Percentiles rank a stretch among this genome's conserved stretches.
Evolutionary conservation across 2,329 filamentous ascomycete species (phyloP).

Genomic region (Madurella fahalii): DNA sequence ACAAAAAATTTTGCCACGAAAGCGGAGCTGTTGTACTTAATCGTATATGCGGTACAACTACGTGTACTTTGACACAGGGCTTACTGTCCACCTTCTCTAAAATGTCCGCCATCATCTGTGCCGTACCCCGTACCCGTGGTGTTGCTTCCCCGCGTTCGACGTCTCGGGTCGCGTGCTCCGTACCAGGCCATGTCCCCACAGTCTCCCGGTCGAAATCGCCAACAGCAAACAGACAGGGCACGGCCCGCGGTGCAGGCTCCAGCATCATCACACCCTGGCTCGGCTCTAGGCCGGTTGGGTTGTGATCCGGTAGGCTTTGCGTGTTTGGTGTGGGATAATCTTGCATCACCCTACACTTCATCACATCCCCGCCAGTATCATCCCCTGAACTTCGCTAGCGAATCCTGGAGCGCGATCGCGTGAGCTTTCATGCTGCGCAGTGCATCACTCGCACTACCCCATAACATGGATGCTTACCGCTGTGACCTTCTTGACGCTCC

Average conservation of each 20-base stretch:
- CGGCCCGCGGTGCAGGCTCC: neutral
- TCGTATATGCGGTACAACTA: too few relatives aligned
- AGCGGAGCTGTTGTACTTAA: too few relatives aligned
- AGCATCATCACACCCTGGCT: neutral
- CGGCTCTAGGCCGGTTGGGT: too few relatives aligned
- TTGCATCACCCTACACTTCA: too few relatives aligned
- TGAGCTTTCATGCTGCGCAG: conserved; percentile 1
- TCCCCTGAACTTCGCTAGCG: conserved; percentile 65
- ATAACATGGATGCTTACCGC: conserved; percentile 51
- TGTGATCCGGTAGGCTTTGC: neutral
- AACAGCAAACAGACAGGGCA: too few relatives aligned
- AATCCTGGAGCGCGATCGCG: conserved; percentile 44
- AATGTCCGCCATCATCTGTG: too few relatives aligned
- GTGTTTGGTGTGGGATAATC: too few relatives aligned
- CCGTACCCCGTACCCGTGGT: neutral
- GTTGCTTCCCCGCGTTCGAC: neutral
- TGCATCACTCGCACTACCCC: neutral
- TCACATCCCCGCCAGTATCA: conserved; percentile 34
- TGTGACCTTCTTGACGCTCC: conserved; percentile 72
- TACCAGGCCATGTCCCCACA: too few relatives aligned
- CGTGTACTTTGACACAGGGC: too few relatives aligned
- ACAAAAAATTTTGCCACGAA: neutral
- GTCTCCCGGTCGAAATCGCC: too few relatives aligned
- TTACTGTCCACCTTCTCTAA: too few relatives aligned
- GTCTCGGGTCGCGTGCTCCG: neutral